A percentile compares a stretch with the other conserved stretches of the same genome.
Conservation (phyloP, 768 basidiomycete species). For the Lentinula lateritia region DNA sequence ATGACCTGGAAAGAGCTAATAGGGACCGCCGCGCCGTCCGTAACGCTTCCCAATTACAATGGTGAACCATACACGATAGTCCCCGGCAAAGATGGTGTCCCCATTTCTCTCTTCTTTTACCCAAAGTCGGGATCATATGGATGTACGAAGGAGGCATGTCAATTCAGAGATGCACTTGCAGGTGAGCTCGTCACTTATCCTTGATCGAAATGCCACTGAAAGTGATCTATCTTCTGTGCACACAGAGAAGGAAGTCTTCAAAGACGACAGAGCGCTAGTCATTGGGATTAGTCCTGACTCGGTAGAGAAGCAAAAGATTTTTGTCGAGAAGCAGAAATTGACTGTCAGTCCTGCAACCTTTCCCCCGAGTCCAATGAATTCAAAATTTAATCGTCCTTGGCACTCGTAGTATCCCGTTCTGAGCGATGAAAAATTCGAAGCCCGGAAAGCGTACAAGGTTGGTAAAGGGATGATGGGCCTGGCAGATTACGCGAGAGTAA, state of each 20-base stretch:
- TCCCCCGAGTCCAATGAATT: no score
- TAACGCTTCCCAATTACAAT: conserved; percentile 61
- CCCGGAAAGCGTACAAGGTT: conserved; percentile 60
- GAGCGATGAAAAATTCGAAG: conserved; percentile 62
- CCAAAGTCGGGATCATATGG: conserved; percentile 72
- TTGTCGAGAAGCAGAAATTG: conserved; percentile 66
- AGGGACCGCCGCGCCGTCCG: conserved; percentile 57
- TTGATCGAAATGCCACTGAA: not conserved
- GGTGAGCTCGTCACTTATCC: conserved; percentile 33
- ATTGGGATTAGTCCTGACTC: conserved; percentile 74
- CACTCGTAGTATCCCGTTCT: conserved; percentile 65
- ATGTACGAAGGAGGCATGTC: conserved; percentile 79
- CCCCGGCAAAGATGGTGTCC: conserved; percentile 51
- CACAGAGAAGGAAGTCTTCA: conserved; percentile 60
- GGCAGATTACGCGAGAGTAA: conserved; percentile 50
- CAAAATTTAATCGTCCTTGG: not conserved
- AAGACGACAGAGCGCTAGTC: conserved; percentile 55
- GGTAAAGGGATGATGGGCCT: conserved; percentile 66
- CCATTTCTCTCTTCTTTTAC: conserved; percentile 76
- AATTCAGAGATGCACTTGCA: conserved; percentile 73
- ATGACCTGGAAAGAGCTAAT: conserved; percentile 51
- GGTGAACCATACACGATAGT: conserved; percentile 56
- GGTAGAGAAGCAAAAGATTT: conserved; percentile 66
- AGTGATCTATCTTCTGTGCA: not conserved
- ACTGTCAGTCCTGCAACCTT: conserved; percentile 35